phyloP scores from a whole-genome alignment of 2,329 filamentous ascomycete species.

The Parascedosporium putredinis region DNA sequence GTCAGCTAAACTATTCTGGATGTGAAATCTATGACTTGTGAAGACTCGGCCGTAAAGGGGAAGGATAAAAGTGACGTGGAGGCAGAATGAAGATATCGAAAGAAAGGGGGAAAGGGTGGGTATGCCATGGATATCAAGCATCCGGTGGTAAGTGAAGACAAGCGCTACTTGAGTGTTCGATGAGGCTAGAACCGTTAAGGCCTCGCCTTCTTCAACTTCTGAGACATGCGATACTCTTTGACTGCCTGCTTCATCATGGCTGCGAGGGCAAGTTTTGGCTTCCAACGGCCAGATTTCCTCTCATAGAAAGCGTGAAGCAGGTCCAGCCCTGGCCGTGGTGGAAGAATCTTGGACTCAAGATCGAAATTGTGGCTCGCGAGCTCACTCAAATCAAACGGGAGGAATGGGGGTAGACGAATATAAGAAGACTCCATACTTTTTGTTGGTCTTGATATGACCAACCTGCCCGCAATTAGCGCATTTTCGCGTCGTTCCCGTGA shows the following conservation, averaged over 20 bases:
- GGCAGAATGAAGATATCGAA: slow-evolving; percentile 7
- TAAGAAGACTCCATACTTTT: slow-evolving; percentile 58
- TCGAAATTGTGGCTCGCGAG: not conserved
- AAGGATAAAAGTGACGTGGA: slow-evolving; percentile 18
- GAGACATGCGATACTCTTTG: slow-evolving; percentile 1
- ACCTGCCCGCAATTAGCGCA: slow-evolving; percentile 96
- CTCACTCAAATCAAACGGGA: not conserved
- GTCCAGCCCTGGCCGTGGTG: not conserved
- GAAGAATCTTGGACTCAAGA: slow-evolving; percentile 1
- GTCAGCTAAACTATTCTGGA: slow-evolving; percentile 1
- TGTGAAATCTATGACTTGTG: not conserved
- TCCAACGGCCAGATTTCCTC: not conserved
- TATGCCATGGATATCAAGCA: too few relatives aligned
- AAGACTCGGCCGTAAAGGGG: slow-evolving; percentile 9
- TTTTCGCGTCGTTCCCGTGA: slow-evolving; percentile 67
- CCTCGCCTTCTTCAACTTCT: slow-evolving; percentile 3
- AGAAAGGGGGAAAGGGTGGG: not conserved
- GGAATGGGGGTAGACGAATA: slow-evolving; percentile 10
- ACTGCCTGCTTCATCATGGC: not conserved
- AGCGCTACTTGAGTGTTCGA: too few relatives aligned
- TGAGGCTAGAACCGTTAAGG: too few relatives aligned
- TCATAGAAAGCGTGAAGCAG: not conserved
- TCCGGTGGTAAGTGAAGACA: too few relatives aligned
- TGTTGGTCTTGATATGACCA: slow-evolving; percentile 98
- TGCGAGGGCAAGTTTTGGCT: not conserved